phyloP scores from a whole-genome alignment of 2,329 filamentous ascomycete species.

The Nannizziopsis arthrosporioides region DNA sequence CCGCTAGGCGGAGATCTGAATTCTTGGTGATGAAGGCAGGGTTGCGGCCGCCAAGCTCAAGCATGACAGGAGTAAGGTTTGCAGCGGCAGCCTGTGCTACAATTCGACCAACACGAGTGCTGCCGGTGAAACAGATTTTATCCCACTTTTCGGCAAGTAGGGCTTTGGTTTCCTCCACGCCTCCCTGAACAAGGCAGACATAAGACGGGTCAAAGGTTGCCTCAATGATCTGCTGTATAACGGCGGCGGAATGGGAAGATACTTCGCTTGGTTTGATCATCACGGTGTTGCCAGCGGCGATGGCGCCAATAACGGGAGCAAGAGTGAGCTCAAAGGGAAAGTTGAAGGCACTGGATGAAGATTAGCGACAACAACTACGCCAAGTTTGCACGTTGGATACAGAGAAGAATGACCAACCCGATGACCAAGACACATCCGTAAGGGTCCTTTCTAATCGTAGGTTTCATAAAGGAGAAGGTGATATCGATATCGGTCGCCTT shows the following conservation, averaged over 20 bases:
- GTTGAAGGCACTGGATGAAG: conserved; percentile 60
- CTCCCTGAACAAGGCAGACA: conserved; percentile 71
- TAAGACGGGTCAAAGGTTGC: conserved; percentile 63
- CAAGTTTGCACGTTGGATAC: too few relatives aligned
- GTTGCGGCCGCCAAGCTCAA: conserved; percentile 86
- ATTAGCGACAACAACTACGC: conserved; percentile 1
- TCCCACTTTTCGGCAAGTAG: conserved; percentile 86
- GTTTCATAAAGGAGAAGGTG: conserved; percentile 56
- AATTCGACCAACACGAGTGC: conserved; percentile 66
- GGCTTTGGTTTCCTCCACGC: conserved; percentile 64
- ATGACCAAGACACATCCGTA: conserved; percentile 75
- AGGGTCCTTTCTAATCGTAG: conserved; percentile 75
- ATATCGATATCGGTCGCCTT: conserved; percentile 57
- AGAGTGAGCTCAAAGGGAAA: conserved; percentile 76
- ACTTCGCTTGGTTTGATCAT: conserved; percentile 85
- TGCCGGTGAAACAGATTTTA: conserved; percentile 96
- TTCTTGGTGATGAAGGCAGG: conserved; percentile 83
- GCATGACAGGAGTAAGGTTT: conserved; percentile 71
- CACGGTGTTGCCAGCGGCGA: conserved; percentile 81
- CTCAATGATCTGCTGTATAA: conserved; percentile 67
- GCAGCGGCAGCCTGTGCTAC: conserved; percentile 82
- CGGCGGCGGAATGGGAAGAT: conserved; percentile 61
- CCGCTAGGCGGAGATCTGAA: conserved; percentile 67
- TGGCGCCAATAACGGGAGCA: conserved; percentile 72
- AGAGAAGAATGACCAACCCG: conserved; percentile 41